Base-by-base conservation (phyloP, 2,329 filamentous ascomycete genomes). In the Nemania abortiva region DNA sequence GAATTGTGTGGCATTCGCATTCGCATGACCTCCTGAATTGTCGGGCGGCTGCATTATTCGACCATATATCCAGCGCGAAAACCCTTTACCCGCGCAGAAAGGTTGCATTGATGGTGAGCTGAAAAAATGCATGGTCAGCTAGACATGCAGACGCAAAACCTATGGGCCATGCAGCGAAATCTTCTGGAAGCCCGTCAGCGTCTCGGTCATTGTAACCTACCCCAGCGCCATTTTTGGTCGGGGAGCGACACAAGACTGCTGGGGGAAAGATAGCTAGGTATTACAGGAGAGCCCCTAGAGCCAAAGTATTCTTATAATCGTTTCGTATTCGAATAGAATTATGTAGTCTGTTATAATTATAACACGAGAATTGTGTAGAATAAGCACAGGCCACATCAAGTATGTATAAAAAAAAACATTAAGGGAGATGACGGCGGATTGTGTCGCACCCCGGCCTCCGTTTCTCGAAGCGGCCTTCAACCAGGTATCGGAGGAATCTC, bases 111-210 rank as follows among this genome's bases (percentile, higher is more conserved):
- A 62, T 34, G 62, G 57, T 58, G 58, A 76, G 74, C 75, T 74
- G 73, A 70, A 50, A 50, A 69, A 61, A 45, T 55, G 70, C 66
- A 75, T 66, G 53, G 74, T 74, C 68, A 75, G 74, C 72, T 63
- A 70, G 67, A 75, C 70, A 65, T 75, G 72, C 74, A 73, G 66
- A 65, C 66, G 63, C 68, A 53, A 68, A 73, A 74, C 72, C 70
- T 71, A 72, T 72, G 59, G 69, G 67, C 69, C 64, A 75, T 61
- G 74, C 69, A 71, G 65, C 70, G 74, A 77, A 76, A 54, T 49
- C 69, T 77, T 77, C 76, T 74, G 20, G 76, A 77, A 76, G 73
- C 69, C 31, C 59, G 67, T 70, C 70, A 70, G 67, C 64, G 34
- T 63, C 67, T 31, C 61, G 18, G 39, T 54, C 58, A 56, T 50